These are phyloP conservation scores for Penicillium egyptiacum DNA, from an alignment of 495 filamentous ascomycete genomes.

Conservation along the genomic window DNA sequence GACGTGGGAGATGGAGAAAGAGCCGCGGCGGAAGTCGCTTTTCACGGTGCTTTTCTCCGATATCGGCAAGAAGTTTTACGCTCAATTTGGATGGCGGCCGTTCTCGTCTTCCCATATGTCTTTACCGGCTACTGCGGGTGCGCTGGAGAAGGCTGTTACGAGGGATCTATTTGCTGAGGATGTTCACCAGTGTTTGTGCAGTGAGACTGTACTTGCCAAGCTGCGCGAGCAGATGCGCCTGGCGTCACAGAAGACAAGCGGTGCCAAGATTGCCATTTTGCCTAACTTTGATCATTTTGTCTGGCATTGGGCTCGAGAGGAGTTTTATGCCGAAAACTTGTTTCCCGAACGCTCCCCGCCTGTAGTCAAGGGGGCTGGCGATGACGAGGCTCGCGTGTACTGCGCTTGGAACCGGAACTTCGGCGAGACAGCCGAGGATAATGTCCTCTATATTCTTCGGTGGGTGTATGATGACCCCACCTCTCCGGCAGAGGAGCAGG, in stretches of 20 bases:
- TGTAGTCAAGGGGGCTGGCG: constrained; percentile 66
- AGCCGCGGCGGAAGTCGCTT: constrained; percentile 37
- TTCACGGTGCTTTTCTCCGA: constrained; percentile 88
- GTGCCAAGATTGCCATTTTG: constrained; percentile 59
- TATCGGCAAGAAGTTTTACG: constrained; percentile 92
- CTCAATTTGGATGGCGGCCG: constrained; percentile 74
- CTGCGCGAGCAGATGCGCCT: constrained; percentile 34
- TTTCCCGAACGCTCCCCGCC: constrained; percentile 44
- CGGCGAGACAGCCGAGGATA: constrained; percentile 53
- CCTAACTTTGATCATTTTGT: constrained; percentile 71
- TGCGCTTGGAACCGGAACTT: constrained; percentile 81
- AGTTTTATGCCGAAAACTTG: constrained; percentile 67
- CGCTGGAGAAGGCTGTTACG: constrained; percentile 17
- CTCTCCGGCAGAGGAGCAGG: constrained; percentile 39
- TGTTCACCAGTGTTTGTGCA: constrained; percentile 40
- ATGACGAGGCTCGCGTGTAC: constrained; percentile 60
- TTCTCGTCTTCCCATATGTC: constrained; percentile 70
- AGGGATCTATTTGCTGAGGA: constrained; percentile 30
- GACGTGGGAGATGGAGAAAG: constrained; percentile 50
- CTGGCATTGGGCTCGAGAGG: constrained; percentile 88
- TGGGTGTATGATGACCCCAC: constrained; percentile 64
- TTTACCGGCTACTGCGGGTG: constrained; percentile 49
- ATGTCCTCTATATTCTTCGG: constrained; percentile 76
- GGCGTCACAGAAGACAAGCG: constrained; percentile 34
- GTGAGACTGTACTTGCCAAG: constrained; percentile 31